Base-by-base conservation (phyloP, 495 filamentous ascomycete genomes). In the Lophiostoma macrostomum region DNA sequence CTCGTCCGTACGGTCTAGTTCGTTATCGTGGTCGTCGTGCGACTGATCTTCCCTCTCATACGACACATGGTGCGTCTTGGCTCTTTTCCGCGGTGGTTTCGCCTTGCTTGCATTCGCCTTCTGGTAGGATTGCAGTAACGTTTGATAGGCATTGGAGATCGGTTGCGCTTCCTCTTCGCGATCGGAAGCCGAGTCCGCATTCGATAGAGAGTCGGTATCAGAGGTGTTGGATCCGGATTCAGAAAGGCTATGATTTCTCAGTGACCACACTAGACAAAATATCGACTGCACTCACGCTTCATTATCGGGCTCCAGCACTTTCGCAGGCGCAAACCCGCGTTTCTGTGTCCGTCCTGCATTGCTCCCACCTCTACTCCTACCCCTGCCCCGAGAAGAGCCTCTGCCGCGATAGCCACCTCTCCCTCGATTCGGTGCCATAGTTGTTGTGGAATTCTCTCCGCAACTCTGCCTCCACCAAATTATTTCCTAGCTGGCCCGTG, bases 51-150 rank as follows among this genome's bases (percentile, higher is more conserved):
- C 39, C 1, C 12, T 23, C 20, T 40, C 1, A 8, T 19, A 7
- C 4, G 41, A 23, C 0, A 12, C 8, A 20, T 52, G 38, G 5
- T 34, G 32, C 16, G 88, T 60, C 63, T 88, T 91, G 61, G 85
- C 75, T 68, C 77, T 79, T 66, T 91, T 95, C 10, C 76, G 69
- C 51, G 72, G 77, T 44, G 81, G 81, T 37, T 72, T 76, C 16
- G 74, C 73, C 5, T 76, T 70, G 12, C 82, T 76, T 22, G 71
- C 61, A 19, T 46, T 29, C 36, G 83, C 76, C 57, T 86, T 77
- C 64, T 58, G 52, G 4, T 76, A 65, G 1, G 67, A 67, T 38
- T 73, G 56, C 2, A 77, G 56, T 6, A 76, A 65, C n/a, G 62
- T 47, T 32, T 65, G 70, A 50, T 73, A 76, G 11, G 74, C 62